Evolutionary conservation across 345 rosid genomes (phyloP).

Genomic region (Eucalyptus leucophloia): DNA sequence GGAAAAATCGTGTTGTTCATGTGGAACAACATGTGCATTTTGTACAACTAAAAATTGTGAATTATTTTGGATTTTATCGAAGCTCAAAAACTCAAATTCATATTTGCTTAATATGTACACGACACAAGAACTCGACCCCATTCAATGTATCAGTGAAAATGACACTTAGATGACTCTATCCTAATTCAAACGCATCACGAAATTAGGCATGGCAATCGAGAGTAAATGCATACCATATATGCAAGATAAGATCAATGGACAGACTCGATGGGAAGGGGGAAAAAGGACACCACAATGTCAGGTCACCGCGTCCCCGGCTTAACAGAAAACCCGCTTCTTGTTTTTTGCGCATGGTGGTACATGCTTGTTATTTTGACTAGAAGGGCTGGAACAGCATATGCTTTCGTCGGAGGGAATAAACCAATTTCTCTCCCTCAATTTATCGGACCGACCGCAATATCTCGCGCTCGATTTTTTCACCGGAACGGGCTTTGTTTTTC

Average conservation of each 20-base stretch:
- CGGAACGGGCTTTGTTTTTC: neutral
- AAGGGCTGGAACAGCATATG: neutral
- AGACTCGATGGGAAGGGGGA: neutral
- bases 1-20: neutral
- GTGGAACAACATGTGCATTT: neutral
- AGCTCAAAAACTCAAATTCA: neutral
- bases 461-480: neutral
- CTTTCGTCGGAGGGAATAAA: neutral
- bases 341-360: too few relatives aligned
- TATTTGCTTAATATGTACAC: accelerated
- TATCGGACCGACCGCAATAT: neutral
- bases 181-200: accelerated
- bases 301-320: neutral
- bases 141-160: neutral
- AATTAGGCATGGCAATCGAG: neutral
- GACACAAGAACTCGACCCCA: accelerated
- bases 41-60: neutral
- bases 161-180: too few relatives aligned
- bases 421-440: neutral
- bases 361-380: neutral
- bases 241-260: neutral
- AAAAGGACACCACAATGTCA: neutral
- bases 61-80: neutral
- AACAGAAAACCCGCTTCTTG: neutral
- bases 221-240: neutral